phyloP scores from a whole-genome alignment of 2,329 filamentous ascomycete genomes.

The Microdochium nivale region DNA sequence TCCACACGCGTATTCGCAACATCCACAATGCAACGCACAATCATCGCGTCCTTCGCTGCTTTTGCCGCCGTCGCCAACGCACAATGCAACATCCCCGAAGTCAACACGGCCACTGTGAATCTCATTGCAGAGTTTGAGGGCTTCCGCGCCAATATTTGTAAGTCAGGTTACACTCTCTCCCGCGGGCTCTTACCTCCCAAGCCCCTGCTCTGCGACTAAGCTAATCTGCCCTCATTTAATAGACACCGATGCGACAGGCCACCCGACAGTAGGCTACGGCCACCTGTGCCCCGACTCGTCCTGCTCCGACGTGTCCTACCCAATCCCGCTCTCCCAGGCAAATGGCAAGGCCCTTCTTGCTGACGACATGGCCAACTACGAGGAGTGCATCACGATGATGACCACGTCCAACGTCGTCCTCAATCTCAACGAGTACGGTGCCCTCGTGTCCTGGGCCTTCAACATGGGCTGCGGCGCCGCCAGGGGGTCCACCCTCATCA shows the following conservation, averaged over 20 bases:
- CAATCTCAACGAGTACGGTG: constrained; percentile 43
- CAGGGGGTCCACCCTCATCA: constrained; percentile 28
- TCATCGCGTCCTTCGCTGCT: no score
- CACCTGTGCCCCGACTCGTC: constrained; percentile 32
- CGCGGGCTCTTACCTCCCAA: no score
- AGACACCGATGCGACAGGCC: constrained; percentile 19
- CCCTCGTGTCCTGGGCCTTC: constrained; percentile 41
- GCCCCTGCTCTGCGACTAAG: no score
- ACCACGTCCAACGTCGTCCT: constrained; percentile 25
- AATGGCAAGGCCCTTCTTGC: constrained; percentile 30
- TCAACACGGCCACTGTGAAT: no score
- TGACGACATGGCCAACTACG: constrained; percentile 22
- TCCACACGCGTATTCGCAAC: no score
- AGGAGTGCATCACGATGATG: constrained; percentile 9
- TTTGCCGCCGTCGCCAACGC: no score
- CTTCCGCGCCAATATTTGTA: no score
- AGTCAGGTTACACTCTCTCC: no score
- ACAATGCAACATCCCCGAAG: no score
- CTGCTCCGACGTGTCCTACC: constrained; percentile 35
- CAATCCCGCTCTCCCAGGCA: constrained; percentile 31
- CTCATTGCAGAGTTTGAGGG: no score
- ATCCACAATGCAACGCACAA: no score
- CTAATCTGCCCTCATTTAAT: no score
- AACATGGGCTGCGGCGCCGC: constrained; percentile 37
- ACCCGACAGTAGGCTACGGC: constrained; percentile 41